Evolutionary conservation across 2,329 filamentous ascomycete species (phyloP), one percentile per base, ranked within the genome.

Genomic region (Canariomyces notabilis): DNA sequence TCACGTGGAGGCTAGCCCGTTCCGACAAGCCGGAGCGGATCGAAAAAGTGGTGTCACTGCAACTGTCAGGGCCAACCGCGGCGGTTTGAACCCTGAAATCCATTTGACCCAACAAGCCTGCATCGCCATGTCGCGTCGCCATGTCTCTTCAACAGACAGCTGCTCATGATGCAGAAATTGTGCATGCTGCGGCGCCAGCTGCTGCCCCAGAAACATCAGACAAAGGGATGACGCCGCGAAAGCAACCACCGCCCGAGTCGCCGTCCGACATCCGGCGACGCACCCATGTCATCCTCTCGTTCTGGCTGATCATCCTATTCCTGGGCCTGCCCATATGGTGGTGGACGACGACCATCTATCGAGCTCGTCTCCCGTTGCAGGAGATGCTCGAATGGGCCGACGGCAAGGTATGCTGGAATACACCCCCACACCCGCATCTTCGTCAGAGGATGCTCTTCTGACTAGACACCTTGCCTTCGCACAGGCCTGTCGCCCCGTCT

Each of bases 241-340:
- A 75, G 54, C 63, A 70, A 40, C 85, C 87, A n/a, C 88, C 90
- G 31, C 83, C 88, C 22, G 90, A 97, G 70, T 84, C 80, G 53
- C 69, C 77, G 16, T 75, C 83, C 55, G 82, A 85, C 53, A 72
- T 84, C 42, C 79, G 78, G 61, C 79, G 84, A 48, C 83, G 93
- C 44, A 79, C 80, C 38, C 74, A 75, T 52, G 85, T 97, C 41
- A 82, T 98, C 52, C 65, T 87, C 51, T 91, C 91, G 7, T 97
- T 96, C 67, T 98, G 93, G 93, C 72, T 82, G 5, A 81, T 97
- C 31, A 87, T 95, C 6, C 64, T 95, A 6, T 77, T 85, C 22
- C 69, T 98, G 5, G 93, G 93, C 2, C 66, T 98, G 55, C 93
- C 93, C 47, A 84, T 95, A 77, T 98, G 93, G 93, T 94, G 89